phyloP scores from a whole-genome alignment of 2,329 filamentous ascomycete genomes.

The Sporothrix curviconia region DNA sequence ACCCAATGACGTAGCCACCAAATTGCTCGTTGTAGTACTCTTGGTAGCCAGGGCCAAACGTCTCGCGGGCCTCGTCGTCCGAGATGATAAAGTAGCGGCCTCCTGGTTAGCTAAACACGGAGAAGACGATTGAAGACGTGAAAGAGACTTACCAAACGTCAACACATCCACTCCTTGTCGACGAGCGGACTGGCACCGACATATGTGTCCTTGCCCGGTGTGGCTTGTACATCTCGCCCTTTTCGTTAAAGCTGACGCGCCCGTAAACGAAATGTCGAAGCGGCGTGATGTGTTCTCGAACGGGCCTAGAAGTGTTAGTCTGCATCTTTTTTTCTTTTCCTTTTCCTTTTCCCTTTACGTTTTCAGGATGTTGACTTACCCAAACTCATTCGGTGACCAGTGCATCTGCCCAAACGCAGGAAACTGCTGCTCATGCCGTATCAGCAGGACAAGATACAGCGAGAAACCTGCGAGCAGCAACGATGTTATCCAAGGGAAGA shows the following conservation, averaged over 20 bases:
- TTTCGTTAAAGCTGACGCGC: background rate
- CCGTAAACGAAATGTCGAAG: background rate
- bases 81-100: background rate
- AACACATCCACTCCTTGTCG: background rate
- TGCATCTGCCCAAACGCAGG: background rate
- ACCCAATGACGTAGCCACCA: background rate
- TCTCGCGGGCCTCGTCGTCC: background rate
- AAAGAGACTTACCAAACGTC: background rate
- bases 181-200: background rate
- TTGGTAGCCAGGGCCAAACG: background rate
- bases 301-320: background rate
- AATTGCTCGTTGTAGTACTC: background rate
- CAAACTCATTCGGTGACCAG: background rate
- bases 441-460: background rate
- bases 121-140: no score
- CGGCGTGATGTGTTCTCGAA: background rate
- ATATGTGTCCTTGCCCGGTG: background rate
- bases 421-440: background rate
- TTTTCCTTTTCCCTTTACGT: no score
- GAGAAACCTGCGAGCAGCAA: background rate
- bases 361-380: no score
- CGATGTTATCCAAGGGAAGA: background rate
- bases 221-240: background rate
- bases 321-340: no score
- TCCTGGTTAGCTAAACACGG: no score